Base-by-base conservation (phyloP, 352 stramenopile species). In the Phytophthora cryptogea region DNA sequence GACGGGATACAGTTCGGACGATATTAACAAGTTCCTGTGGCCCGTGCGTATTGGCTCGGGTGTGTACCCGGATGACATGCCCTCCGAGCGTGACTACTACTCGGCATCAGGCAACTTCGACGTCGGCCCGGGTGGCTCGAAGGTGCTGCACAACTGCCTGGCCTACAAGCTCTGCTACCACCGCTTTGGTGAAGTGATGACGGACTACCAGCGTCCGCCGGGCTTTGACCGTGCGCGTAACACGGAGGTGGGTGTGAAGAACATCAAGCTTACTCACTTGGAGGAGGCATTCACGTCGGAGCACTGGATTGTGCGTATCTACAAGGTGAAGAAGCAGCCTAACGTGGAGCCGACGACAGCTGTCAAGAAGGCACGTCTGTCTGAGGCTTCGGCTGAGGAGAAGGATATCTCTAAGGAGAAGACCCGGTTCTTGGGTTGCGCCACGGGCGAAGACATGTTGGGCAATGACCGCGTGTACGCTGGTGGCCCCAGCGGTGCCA, bases 221-320 rank as follows among this genome's bases (percentile, higher is more conserved):
- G 90, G 90, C 56, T 97, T 87, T 54, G 92, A 97, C 58, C 88
- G 85, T 50, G 88, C 83, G 48, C 83, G 90, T 53, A 94, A 96
- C 68, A 82, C 76, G 20, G 83, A 95, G 48, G 80, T 97, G n/a
- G 89, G 88, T 26, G 83, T 93, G 51, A 96, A 97, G 72, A 88
- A 96, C 70, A 94, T 97, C 58, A 79, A 86, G 55, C 72, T 98
- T 40, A 93, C 83, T 35, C 89, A 96, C 67, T 60, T 98, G 71
- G 92, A 98, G 59, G 90, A 98, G 63, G 90, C 89, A 2, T 98
- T 98, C 68, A 98, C 89, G 56, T 97, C 86, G n/a, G 89, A 98
- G 72, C 90, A 97, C 75, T 98, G 93, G 90, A 97, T 97, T 45
- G 91, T 98, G 43, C 90, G 94, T 61, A 98, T 98, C 54, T 98